Evolutionary conservation across 1,284 basidiomycete genomes (phyloP), one percentile per base, ranked within the genome.

Genomic region (Sparassis latifolia): DNA sequence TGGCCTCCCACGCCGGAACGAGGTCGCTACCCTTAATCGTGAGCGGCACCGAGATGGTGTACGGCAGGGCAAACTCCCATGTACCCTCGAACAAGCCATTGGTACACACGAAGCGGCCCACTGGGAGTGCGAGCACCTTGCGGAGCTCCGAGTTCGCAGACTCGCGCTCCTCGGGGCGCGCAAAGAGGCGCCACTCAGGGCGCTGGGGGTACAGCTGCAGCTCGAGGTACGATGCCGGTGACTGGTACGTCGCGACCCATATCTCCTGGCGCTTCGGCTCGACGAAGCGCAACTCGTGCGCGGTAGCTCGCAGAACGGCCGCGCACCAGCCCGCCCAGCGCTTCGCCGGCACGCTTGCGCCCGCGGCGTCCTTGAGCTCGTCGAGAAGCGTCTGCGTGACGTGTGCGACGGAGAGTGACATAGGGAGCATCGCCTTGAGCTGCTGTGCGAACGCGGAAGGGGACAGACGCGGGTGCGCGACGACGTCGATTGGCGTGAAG

Each of bases 151-250:
- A 85, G 58, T 90, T 92, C 3, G 86, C 90, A 0, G 92, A 82
- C 57, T 89, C 87, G 28, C 65, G 70, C 0, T 76, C 73, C 33
- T 84, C 74, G 2, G 92, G 78, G 48, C 82, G 79, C 33, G 84
- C 89, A 52, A 84, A 92, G 20, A 97, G 69, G 9, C 88, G 78
- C 95, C 95, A 97, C 65, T 95, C 89, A 0, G 89, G 84, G 48
- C 83, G 81, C 57, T 82, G 76, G 4, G 83, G 82, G 59, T 92
- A 81, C 9, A 97, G 74, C 47, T 81, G 76, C 10, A 97, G 76
- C 62, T 96, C 89, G 33, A 96, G 77, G 1, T 69, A 73, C 2
- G 88, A 92, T 0, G 73, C 65, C 0, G 84, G 74, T 0, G 90
- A 89, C 53, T 84, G 82, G 66, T 91, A 97, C 9, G 84, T 74